Conservation (phyloP, 768 basidiomycete species). For the Lactarius hengduanensis region DNA sequence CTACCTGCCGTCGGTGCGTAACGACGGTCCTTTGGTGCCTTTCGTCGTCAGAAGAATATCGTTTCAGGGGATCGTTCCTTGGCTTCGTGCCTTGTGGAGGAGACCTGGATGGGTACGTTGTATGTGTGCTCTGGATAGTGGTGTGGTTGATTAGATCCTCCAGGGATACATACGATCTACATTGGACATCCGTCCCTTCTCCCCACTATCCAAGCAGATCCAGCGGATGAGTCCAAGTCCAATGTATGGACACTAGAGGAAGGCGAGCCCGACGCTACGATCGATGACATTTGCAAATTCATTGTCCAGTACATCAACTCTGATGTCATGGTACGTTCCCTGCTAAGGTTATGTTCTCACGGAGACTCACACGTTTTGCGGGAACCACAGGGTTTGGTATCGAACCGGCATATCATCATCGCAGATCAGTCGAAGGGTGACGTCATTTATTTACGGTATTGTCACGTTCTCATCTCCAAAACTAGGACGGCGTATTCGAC, state of each 20-base stretch:
- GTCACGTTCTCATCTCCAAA: background rate
- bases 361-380: background rate
- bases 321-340: constrained; percentile 61
- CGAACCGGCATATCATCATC: constrained; percentile 65
- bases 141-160: constrained; percentile 7
- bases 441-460: background rate
- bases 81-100: constrained; percentile 70
- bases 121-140: background rate
- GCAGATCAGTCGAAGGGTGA: constrained; percentile 70
- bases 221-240: too few relatives aligned
- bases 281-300: constrained; percentile 77
- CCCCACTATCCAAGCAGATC: constrained; percentile 48
- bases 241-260: constrained; percentile 18
- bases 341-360: background rate
- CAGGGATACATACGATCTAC: too few relatives aligned
- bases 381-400: constrained; percentile 57
- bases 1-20: constrained; percentile 28
- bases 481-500: constrained; percentile 62
- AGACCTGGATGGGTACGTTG: constrained; percentile 69
- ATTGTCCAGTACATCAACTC: constrained; percentile 83
- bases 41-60: too few relatives aligned
- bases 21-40: too few relatives aligned
- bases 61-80: constrained; percentile 55
- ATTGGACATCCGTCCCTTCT: constrained; percentile 47
- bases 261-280: constrained; percentile 45